Percentiles rank a stretch among this genome's conserved stretches.
Conservation (phyloP, 352 stramenopile genomes). For the Phytopythium kandeliae region DNA sequence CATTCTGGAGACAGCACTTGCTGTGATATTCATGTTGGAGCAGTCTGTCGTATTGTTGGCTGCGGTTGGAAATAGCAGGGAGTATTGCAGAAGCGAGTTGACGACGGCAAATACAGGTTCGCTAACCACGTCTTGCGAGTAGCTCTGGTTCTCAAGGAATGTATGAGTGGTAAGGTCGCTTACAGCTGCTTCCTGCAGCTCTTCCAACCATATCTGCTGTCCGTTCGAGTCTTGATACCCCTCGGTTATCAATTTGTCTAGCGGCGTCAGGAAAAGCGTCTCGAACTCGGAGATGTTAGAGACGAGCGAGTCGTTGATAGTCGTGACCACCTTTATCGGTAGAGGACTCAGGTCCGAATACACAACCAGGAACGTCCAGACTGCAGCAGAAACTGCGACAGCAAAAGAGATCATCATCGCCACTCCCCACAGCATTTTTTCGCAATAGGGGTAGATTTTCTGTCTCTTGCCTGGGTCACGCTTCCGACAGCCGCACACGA, state of each 20-base stretch:
- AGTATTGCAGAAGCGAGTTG: constrained; percentile 23
- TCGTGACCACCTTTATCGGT: constrained; percentile 10
- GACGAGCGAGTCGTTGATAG: constrained; percentile 24
- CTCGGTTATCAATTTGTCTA: constrained; percentile 24
- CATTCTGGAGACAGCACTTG: constrained; percentile 44
- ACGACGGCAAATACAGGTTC: constrained; percentile 38
- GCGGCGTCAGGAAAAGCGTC: constrained; percentile 21
- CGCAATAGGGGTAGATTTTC: constrained; percentile 42
- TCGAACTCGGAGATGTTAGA: constrained; percentile 29
- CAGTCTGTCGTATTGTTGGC: constrained; percentile 29
- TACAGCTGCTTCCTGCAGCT: constrained; percentile 19
- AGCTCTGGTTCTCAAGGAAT: constrained; percentile 47
- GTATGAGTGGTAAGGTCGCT: constrained; percentile 24
- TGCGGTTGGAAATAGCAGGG: constrained; percentile 43
- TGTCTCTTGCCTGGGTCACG: constrained; percentile 30
- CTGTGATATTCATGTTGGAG: constrained; percentile 36
- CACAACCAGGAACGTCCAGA: constrained; percentile 28
- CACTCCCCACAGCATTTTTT: constrained; percentile 38
- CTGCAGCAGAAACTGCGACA: constrained; percentile 12
- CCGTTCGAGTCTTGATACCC: constrained; percentile 8
- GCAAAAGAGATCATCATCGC: constrained; percentile 23
- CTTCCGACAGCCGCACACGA: constrained; percentile 40
- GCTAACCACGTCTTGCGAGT: constrained; percentile 21
- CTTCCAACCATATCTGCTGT: constrained; percentile 8
- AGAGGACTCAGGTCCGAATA: constrained; percentile 25